Conservation (phyloP, 1,284 basidiomycete genomes). For the Cutaneotrichosporon sp. region DNA sequence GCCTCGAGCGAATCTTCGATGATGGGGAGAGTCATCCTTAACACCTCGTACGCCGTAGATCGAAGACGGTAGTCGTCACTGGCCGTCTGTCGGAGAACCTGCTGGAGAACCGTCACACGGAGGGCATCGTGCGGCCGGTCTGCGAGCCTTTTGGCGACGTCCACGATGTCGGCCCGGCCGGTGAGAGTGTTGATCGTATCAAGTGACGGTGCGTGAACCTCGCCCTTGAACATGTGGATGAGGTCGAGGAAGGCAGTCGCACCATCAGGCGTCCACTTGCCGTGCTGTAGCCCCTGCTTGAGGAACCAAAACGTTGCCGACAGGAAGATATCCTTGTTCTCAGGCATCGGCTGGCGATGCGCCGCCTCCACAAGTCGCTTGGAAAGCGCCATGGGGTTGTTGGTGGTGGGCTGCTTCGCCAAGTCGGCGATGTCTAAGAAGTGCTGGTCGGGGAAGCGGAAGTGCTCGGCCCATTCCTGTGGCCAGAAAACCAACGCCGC, state of each 20-base stretch:
- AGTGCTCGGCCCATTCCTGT: conserved; percentile 15
- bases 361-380: conserved; percentile 6
- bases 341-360: not conserved
- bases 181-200: conserved; percentile 28
- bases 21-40: conserved; percentile 17
- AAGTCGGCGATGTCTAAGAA: conserved; percentile 23
- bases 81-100: conserved; percentile 18
- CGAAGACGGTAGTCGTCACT: conserved; percentile 25
- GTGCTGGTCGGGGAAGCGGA: conserved; percentile 11
- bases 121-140: not conserved
- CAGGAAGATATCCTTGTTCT: conserved; percentile 24
- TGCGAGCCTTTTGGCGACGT: not conserved
- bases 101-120: conserved; percentile 19
- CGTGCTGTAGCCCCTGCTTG: conserved; percentile 68
- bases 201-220: conserved; percentile 55
- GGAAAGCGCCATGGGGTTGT: conserved; percentile 30
- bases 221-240: conserved; percentile 55
- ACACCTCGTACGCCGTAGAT: conserved; percentile 24
- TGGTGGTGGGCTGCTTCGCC: conserved; percentile 10
- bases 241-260: conserved; percentile 73
- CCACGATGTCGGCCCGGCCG: conserved; percentile 8
- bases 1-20: conserved; percentile 11
- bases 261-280: conserved; percentile 64
- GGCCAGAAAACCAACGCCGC: conserved; percentile 39
- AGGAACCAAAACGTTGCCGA: conserved; percentile 73